These are phyloP conservation scores for Pelargonium australe DNA, from an alignment of 441 rosid genomes.

Conservation along the genomic window DNA sequence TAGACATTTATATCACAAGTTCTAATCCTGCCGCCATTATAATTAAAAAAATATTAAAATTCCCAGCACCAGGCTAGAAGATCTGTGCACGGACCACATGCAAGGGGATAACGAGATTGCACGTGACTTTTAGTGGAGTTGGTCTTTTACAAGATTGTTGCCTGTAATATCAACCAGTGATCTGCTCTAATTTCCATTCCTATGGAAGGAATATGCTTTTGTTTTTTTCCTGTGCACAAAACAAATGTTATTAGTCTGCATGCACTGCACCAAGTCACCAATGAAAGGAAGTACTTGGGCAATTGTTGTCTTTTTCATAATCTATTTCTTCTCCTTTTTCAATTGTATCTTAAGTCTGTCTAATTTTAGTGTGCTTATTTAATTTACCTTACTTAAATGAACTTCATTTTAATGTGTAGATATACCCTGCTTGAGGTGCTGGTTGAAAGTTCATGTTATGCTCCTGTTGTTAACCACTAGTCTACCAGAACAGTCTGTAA, in stretches of 20 bases:
- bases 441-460: constrained; percentile 1
- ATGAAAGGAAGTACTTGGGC: neutral
- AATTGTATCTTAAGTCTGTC: neutral
- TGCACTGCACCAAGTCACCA: neutral
- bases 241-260: neutral
- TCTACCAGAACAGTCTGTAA: neutral
- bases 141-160: neutral
- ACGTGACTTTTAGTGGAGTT: no score
- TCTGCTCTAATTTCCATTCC: neutral
- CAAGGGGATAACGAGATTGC: no score
- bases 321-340: neutral
- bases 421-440: neutral
- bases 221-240: neutral
- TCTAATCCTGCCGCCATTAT: no score
- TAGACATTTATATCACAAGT: no score
- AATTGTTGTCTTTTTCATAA: neutral
- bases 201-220: neutral
- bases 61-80: no score
- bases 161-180: neutral
- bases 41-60: no score
- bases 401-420: neutral
- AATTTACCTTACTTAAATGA: neutral
- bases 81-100: no score
- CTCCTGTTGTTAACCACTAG: neutral
- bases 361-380: neutral